Conservation (phyloP, 192 early-diverging fungal species). For the Chytriomyces confervae region DNA sequence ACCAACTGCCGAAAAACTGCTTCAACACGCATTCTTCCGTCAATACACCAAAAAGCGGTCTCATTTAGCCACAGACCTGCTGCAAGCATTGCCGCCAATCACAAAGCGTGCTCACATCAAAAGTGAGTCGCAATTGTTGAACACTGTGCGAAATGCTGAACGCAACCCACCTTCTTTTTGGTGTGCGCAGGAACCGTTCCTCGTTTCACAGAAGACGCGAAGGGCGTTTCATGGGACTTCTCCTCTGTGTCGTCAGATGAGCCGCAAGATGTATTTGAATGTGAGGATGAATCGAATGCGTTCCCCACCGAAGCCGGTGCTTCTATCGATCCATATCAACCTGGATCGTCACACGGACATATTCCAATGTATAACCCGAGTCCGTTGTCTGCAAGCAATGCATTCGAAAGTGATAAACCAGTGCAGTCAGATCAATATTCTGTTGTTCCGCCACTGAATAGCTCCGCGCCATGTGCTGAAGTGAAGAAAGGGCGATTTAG, state of each 20-base stretch:
- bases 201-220: slow-evolving; percentile 28
- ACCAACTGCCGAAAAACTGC: slow-evolving; percentile 77
- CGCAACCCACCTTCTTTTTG: background rate
- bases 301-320: slow-evolving; percentile 18
- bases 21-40: slow-evolving; percentile 81
- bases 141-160: background rate
- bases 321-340: slow-evolving; percentile 23
- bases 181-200: slow-evolving; percentile 24
- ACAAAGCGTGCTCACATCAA: slow-evolving; percentile 70
- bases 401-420: slow-evolving; percentile 6
- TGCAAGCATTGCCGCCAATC: slow-evolving; percentile 70
- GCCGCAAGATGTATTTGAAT: background rate
- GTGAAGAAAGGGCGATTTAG: slow-evolving; percentile 79
- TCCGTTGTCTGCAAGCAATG: slow-evolving; percentile 12
- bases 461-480: slow-evolving; percentile 32
- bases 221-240: slow-evolving; percentile 75
- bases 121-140: slow-evolving; percentile 25
- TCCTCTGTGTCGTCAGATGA: background rate
- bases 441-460: no score
- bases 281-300: slow-evolving; percentile 4
- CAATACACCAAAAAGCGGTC: slow-evolving; percentile 69
- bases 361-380: slow-evolving; percentile 4
- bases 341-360: slow-evolving; percentile 1
- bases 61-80: slow-evolving; percentile 63
- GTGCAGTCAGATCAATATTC: no score